Percentiles rank a stretch among this genome's conserved stretches.
These are phyloP conservation scores for Diaporthe citri DNA, from an alignment of 2,329 filamentous ascomycete genomes.

Conservation along the genomic window DNA sequence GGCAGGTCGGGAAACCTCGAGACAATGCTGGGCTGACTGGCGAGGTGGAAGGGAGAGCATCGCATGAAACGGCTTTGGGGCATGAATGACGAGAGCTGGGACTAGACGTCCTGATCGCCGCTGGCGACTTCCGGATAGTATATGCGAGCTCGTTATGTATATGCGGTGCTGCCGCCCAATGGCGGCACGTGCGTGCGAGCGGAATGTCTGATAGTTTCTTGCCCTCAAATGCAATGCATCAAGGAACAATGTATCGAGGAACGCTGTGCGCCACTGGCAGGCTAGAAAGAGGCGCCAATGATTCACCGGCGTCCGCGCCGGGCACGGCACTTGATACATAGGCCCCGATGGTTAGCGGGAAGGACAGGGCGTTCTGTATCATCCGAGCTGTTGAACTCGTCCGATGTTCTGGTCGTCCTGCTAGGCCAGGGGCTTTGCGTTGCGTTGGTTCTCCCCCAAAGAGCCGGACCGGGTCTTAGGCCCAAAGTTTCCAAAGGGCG, in stretches of 20 bases:
- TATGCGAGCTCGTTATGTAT: not conserved
- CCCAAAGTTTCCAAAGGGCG: not conserved
- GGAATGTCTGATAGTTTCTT: not conserved
- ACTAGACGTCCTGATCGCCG: slow-evolving; percentile 4
- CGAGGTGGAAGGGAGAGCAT: not conserved
- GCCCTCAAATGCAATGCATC: slow-evolving; percentile 2
- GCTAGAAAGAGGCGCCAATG: not conserved
- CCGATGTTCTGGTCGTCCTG: slow-evolving; percentile 1
- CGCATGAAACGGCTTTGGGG: slow-evolving; percentile 22
- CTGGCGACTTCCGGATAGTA: not conserved
- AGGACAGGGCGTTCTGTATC: slow-evolving; percentile 1
- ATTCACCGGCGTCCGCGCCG: slow-evolving; percentile 11
- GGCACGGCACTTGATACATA: slow-evolving; percentile 16
- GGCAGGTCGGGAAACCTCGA: not conserved
- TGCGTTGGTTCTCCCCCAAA: not conserved
- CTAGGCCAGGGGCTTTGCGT: not conserved
- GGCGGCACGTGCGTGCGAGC: not conserved
- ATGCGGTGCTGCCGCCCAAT: not conserved
- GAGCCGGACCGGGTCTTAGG: slow-evolving; percentile 4
- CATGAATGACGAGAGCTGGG: slow-evolving; percentile 22
- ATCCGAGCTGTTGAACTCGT: slow-evolving; percentile 27
- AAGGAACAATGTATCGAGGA: not conserved
- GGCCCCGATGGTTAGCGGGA: not conserved
- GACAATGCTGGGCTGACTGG: not conserved
- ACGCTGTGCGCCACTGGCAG: not conserved